Conservation (phyloP, 2,329 filamentous ascomycete species). For the Pyrenophora tritici-repentis region DNA sequence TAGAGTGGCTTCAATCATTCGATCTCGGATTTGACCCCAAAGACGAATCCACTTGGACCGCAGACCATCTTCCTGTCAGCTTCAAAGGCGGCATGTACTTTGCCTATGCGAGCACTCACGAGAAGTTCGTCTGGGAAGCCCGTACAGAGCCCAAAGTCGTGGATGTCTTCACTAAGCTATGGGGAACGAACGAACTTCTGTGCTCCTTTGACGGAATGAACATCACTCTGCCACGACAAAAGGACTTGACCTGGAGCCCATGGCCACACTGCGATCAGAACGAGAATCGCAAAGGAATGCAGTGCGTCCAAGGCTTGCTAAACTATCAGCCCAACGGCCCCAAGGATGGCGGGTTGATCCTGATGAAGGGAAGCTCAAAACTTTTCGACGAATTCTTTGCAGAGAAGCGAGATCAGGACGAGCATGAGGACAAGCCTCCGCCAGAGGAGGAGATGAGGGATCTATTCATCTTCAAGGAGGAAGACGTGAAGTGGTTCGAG, state of each 20-base stretch:
- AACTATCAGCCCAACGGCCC: slow-evolving; percentile 54
- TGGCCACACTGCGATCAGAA: slow-evolving; percentile 47
- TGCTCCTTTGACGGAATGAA: slow-evolving; percentile 49
- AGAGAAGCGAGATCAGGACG: slow-evolving; percentile 14
- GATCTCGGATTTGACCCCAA: slow-evolving; percentile 47
- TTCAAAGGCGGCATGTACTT: slow-evolving; percentile 54
- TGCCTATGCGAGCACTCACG: slow-evolving; percentile 46
- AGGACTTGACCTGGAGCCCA: slow-evolving; percentile 41
- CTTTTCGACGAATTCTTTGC: slow-evolving; percentile 54
- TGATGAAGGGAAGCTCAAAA: slow-evolving; percentile 52
- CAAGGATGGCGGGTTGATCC: slow-evolving; percentile 54
- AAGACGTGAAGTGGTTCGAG: slow-evolving; percentile 53
- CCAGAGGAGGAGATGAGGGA: slow-evolving; percentile 43
- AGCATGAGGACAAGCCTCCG: slow-evolving; percentile 23
- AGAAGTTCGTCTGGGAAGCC: slow-evolving; percentile 48
- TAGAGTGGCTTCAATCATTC: slow-evolving; percentile 53
- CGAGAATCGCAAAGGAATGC: slow-evolving; percentile 51
- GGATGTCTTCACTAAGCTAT: slow-evolving; percentile 43
- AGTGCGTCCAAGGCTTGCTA: slow-evolving; percentile 52
- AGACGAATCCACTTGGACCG: slow-evolving; percentile 44
- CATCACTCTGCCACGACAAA: slow-evolving; percentile 45
- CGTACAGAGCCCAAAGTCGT: slow-evolving; percentile 48
- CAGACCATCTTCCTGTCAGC: slow-evolving; percentile 46
- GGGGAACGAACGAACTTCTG: slow-evolving; percentile 49
- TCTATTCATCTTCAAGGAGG: slow-evolving; percentile 50